These are phyloP conservation scores for Pleurotus djamor DNA, from an alignment of 768 basidiomycete species.

Conservation along the genomic window DNA sequence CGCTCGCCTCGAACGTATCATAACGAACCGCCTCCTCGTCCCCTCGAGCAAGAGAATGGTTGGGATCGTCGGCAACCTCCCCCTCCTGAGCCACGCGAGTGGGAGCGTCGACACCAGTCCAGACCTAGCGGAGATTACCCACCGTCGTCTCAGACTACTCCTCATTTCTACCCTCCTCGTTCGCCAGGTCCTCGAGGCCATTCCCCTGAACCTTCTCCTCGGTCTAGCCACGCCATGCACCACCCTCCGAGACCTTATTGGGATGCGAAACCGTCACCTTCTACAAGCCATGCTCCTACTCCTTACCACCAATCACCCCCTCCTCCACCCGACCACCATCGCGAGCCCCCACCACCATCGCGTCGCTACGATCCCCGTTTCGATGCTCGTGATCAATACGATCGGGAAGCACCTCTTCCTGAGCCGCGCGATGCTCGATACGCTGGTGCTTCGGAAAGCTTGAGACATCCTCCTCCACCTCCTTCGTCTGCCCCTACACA, in stretches of 20 bases:
- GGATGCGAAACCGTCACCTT: constrained; percentile 55
- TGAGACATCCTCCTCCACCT: constrained; percentile 31
- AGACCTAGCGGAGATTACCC: constrained; percentile 40
- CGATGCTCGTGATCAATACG: constrained; percentile 50
- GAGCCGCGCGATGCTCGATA: constrained; percentile 32
- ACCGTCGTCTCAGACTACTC: constrained; percentile 23
- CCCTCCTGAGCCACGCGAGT: constrained; percentile 11
- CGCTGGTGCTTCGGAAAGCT: constrained; percentile 44
- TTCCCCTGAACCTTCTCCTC: constrained; percentile 63
- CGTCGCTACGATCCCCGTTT: constrained; percentile 67
- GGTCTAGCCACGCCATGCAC: constrained; percentile 41
- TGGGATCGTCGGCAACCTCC: constrained; percentile 46
- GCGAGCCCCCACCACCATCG: constrained; percentile 32
- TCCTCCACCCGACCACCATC: constrained; percentile 31
- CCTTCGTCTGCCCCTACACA: constrained; percentile 24
- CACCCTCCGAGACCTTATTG: constrained; percentile 47
- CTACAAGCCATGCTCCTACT: constrained; percentile 25
- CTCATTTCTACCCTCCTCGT: constrained; percentile 34
- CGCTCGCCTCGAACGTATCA: constrained; percentile 60
- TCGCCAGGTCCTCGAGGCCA: constrained; percentile 25
- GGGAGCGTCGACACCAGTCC: constrained; percentile 38
- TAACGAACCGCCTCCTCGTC: constrained; percentile 38
- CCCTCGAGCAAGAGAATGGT: constrained; percentile 46
- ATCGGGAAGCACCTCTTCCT: constrained; percentile 15
- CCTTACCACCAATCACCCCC: constrained; percentile 27